Base-by-base conservation (phyloP, 345 rosid species). In the Balakata baccata region DNA sequence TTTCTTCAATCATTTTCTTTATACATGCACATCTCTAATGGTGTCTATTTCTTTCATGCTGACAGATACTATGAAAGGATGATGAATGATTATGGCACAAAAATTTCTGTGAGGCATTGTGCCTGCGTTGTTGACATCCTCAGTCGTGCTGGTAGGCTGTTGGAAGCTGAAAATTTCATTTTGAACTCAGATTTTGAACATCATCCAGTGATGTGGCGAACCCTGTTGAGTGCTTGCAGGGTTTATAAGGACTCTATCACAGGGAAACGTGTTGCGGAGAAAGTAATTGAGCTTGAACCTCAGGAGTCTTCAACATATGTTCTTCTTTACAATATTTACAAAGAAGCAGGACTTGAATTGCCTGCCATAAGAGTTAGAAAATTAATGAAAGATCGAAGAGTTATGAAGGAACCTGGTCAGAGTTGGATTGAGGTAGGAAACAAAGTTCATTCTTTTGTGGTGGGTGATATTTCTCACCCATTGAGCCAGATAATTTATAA, bases 391-490 rank as follows among this genome's bases (percentile, higher is more conserved):
- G 77, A 72, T 41, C 72, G 69, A 60, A 79, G 84, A 18, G 72
- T 87, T 20, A 87, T 70, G 80, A 87, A 87, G 79, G 85, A 87
- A 73, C 87, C 91, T 18, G 89, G 86, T 38, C 58, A 79, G 25
- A 87, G 91, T 76, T 82, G 84, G 85, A 82, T 87, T 57, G 69
- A 81, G 71, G 82, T 82, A 7, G 66, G 80, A 60, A 78, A 66
- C 47, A 23, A 70, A 66, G 20, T 82, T 60, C 84, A 81, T 83
- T 78, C 66, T 6, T 83, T 82, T 37, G 20, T 50, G 1, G 76
- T 68, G 10, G 79, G 78, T 62, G 84, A 81, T 69, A 70, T n/a
- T 47, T 79, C 76, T 78, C 85, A 75, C 74, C 77, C 75, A 20
- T 58, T 72, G 72, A 78, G 64, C 53, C 71, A 72, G 38, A 57